Evolutionary conservation across 1,284 basidiomycete genomes (phyloP), one percentile per base, ranked within the genome.

Genomic region (Sporisorium reilianum): DNA sequence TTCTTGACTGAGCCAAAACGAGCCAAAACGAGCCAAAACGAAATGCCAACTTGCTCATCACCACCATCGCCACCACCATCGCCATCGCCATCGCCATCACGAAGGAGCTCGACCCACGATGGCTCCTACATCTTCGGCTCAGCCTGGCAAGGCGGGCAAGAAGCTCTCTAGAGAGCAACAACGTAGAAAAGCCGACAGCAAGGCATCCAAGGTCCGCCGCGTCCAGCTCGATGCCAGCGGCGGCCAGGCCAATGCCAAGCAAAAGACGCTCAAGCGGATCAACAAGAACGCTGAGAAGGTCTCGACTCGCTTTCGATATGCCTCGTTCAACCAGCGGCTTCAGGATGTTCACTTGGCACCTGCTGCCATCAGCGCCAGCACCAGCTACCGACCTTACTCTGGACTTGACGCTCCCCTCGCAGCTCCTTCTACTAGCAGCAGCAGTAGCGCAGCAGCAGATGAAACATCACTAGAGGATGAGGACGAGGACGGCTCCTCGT

Each of bases 321-420:
- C 77, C 36, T 84, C 83, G 22, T 84, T 84, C 79, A 83, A 84
- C 55, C 80, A 84, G 57, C 77, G 82, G 8, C 79, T 84, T 44
- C 73, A 79, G 34, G 58, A 81, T 28, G 77, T 82, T 5, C 79
- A 83, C 38, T 78, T 84, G 26, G 75, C 75, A 20, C 69, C 75
- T 8, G 63, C 75, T 22, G 68, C 64, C 11, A 77, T 74, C 55
- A 65, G 64, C 42, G 67, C 69, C 25, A 73, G 75, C 44, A 65
- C 58, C 44, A 70, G 60, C 59, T 80, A 57, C 36, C 71, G 64
- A 51, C 75, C 59, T 22, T 79, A 78, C 32, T 76, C 78, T 2
- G 79, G 77, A 30, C 73, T 82, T 32, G 79, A 80, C 23, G 69
- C 60, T 34, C 79, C 77, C 4, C 58, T 68, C 14, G 63, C 45